Conservation (phyloP, 805 yeast species). For the Jamesozyma lodderae region DNA sequence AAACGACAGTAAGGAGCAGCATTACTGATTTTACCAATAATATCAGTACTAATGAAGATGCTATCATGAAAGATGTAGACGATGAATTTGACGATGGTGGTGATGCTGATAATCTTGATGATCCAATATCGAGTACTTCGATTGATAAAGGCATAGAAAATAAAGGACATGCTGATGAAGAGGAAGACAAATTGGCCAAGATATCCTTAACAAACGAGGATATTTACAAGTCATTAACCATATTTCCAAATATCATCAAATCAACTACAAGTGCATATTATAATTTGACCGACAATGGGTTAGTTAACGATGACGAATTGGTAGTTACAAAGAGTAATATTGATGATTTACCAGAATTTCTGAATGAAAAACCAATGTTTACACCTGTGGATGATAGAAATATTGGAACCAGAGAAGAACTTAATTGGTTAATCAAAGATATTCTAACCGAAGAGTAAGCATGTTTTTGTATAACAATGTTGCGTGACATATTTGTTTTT, state of each 20-base stretch:
- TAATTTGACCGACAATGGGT: slow-evolving; percentile 39
- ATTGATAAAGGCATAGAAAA: not conserved
- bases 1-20: not conserved
- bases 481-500: too few relatives aligned
- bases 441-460: slow-evolving; percentile 36
- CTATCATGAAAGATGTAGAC: not conserved
- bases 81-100: slow-evolving; percentile 1
- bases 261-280: slow-evolving; percentile 47
- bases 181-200: slow-evolving; percentile 9
- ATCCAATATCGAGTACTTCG: not conserved
- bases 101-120: not conserved
- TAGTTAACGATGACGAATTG: slow-evolving; percentile 48
- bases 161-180: slow-evolving; percentile 5
- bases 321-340: slow-evolving; percentile 26
- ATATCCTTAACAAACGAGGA: slow-evolving; percentile 53
- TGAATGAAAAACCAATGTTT: slow-evolving; percentile 26
- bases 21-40: slow-evolving; percentile 2
- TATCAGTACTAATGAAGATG: not conserved
- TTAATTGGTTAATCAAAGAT: slow-evolving; percentile 64
- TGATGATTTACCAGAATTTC: slow-evolving; percentile 28
- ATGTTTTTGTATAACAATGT: too few relatives aligned
- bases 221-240: slow-evolving; percentile 50
- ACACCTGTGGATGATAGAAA: slow-evolving; percentile 32
- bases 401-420: slow-evolving; percentile 55
- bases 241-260: slow-evolving; percentile 60